These are phyloP conservation scores for Tolypocladium endophyticum DNA, from an alignment of 2,329 filamentous ascomycete species.

Conservation along the genomic window DNA sequence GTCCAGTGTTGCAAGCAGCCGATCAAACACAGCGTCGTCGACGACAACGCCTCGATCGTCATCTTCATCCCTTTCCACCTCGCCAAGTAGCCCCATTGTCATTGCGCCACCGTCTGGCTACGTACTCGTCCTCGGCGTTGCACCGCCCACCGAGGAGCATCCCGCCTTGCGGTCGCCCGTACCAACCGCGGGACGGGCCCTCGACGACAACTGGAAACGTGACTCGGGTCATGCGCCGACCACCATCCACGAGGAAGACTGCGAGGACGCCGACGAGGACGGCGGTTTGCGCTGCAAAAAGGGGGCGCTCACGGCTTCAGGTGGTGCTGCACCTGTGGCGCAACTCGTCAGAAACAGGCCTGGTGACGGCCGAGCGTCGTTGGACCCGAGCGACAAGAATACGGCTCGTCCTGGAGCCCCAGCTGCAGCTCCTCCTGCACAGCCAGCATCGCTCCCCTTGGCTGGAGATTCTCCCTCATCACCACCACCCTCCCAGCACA, in stretches of 20 bases:
- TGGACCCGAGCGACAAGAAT: slow-evolving; percentile 1
- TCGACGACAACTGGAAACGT: slow-evolving; percentile 37
- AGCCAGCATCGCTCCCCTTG: slow-evolving; percentile 1
- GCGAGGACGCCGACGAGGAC: slow-evolving; percentile 21
- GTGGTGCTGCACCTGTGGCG: background rate
- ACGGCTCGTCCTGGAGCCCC: slow-evolving; percentile 9
- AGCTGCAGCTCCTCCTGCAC: background rate
- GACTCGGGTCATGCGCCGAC: slow-evolving; percentile 43
- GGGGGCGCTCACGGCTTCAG: background rate
- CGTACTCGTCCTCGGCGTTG: slow-evolving; percentile 18
- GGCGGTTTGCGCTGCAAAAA: background rate
- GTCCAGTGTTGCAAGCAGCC: slow-evolving; percentile 5
- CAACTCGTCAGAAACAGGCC: slow-evolving; percentile 4
- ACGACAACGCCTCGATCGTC: slow-evolving; percentile 11
- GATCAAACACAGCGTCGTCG: slow-evolving; percentile 9
- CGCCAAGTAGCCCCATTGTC: slow-evolving; percentile 16
- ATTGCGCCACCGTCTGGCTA: slow-evolving; percentile 16
- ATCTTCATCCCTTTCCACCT: slow-evolving; percentile 11
- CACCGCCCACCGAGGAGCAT: slow-evolving; percentile 40
- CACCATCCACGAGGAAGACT: slow-evolving; percentile 28
- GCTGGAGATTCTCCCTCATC: background rate
- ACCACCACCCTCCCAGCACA: background rate
- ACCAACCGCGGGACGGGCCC: slow-evolving; percentile 11
- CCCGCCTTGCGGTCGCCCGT: slow-evolving; percentile 33
- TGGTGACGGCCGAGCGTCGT: slow-evolving; percentile 5